These are phyloP conservation scores for Colletotrichum tropicicola DNA, from an alignment of 2,329 filamentous ascomycete species.

Conservation along the genomic window DNA sequence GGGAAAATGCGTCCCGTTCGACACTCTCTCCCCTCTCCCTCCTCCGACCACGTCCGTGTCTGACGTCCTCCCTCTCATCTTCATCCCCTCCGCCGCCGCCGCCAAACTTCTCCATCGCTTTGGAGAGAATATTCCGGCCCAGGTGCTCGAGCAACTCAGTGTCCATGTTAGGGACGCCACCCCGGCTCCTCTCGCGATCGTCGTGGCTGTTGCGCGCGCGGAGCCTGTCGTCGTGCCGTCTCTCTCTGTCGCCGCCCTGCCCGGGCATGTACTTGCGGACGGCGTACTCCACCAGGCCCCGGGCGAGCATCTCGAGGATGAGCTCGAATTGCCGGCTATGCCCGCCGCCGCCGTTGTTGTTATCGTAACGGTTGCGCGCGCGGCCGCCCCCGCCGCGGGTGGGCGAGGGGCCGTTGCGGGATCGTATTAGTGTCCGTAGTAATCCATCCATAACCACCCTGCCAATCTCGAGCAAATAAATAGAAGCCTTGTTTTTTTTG, in stretches of 20 bases:
- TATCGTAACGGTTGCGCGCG: neutral
- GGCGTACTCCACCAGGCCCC: constrained; percentile 22
- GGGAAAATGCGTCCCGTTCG: neutral
- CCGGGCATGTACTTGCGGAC: constrained; percentile 22
- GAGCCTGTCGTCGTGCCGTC: neutral
- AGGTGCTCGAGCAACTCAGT: constrained; percentile 23
- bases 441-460: constrained; percentile 15
- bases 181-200: neutral
- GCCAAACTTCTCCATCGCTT: constrained; percentile 17
- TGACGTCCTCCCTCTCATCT: neutral
- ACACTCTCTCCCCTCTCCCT: neutral
- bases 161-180: constrained; percentile 23
- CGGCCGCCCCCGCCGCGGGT: constrained; percentile 9
- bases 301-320: constrained; percentile 20
- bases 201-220: neutral
- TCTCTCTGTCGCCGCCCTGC: neutral
- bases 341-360: neutral
- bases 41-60: neutral
- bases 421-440: constrained; percentile 12
- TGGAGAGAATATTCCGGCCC: constrained; percentile 19
- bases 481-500: neutral
- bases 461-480: neutral
- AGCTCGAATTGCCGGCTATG: constrained; percentile 10
- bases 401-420: constrained; percentile 6
- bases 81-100: neutral